phyloP scores from a whole-genome alignment of 2,329 filamentous ascomycete genomes.

The Ascochyta rabiei region DNA sequence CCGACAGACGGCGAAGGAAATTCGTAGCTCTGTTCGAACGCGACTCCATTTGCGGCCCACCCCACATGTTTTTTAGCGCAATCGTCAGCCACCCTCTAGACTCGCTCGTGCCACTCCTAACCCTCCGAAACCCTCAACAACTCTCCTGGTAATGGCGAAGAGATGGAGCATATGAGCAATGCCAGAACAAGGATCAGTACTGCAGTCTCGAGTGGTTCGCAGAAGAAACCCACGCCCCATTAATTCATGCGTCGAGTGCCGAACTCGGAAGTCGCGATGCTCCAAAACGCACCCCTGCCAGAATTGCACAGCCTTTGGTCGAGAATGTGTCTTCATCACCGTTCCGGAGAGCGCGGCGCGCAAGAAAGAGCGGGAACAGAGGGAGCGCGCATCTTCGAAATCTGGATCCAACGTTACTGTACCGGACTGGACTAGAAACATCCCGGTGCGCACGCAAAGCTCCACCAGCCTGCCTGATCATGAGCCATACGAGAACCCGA shows the following conservation, averaged over 20 bases:
- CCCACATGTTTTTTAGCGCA: conserved; percentile 15
- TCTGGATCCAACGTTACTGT: conserved; percentile 35
- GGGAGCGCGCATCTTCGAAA: conserved; percentile 33
- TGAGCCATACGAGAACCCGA: conserved; percentile 34
- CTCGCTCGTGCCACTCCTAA: conserved; percentile 7
- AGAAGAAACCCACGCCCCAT: conserved; percentile 48
- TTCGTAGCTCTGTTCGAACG: conserved; percentile 8
- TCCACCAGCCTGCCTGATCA: conserved; percentile 33
- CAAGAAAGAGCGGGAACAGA: conserved; percentile 44
- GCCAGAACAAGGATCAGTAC: conserved; percentile 45
- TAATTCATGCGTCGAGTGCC: conserved; percentile 49
- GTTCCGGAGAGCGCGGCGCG: conserved; percentile 47
- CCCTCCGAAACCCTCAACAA: conserved; percentile 16
- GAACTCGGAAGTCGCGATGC: conserved; percentile 47
- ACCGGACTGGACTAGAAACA: conserved; percentile 46
- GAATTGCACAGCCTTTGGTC: conserved; percentile 48
- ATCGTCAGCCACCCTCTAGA: conserved; percentile 14
- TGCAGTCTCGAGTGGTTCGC: conserved; percentile 48
- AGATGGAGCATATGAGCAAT: conserved; percentile 42
- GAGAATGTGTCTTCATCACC: conserved; percentile 49
- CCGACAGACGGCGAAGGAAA: conserved; percentile 25
- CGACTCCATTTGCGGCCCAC: conserved; percentile 15
- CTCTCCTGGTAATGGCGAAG: conserved; percentile 38
- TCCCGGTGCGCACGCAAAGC: conserved; percentile 42
- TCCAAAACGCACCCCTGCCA: conserved; percentile 49